Conservation (phyloP, 192 early-diverging fungal species). For the Umbelopsis vinacea region DNA sequence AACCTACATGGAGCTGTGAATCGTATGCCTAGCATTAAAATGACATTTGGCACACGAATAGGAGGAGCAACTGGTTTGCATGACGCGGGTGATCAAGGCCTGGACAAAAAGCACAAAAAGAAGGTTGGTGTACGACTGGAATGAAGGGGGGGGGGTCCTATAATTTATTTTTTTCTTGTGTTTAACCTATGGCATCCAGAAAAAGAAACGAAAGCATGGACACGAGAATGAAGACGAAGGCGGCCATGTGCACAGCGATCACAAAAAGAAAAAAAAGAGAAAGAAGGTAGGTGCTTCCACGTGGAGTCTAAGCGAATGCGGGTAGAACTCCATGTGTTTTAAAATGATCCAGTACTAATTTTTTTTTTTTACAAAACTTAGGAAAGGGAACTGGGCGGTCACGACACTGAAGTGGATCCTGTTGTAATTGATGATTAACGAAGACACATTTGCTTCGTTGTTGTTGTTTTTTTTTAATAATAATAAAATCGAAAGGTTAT, state of each 20-base stretch:
- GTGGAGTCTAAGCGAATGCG: not conserved
- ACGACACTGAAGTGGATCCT: not conserved
- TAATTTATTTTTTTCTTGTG: no score
- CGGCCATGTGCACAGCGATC: conserved; percentile 32
- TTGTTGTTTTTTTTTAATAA: not conserved
- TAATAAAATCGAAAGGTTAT: no score
- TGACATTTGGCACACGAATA: conserved; percentile 15
- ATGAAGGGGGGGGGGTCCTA: no score
- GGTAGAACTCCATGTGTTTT: not conserved
- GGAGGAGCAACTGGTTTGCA: conserved; percentile 7
- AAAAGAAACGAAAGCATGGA: conserved; percentile 45
- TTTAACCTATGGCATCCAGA: conserved; percentile 5
- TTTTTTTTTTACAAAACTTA: not conserved
- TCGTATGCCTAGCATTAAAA: conserved; percentile 19
- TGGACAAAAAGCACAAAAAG: conserved; percentile 43
- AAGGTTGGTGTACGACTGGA: conserved; percentile 30
- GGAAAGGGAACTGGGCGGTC: conserved; percentile 9
- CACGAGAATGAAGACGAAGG: conserved; percentile 43
- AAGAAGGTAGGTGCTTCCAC: conserved; percentile 39
- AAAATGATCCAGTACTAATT: not conserved
- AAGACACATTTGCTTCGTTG: not conserved
- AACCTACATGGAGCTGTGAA: not conserved
- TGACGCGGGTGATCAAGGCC: conserved; percentile 21
- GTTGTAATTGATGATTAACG: conserved; percentile 20
- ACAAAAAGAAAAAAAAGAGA: conserved; percentile 48